Base-by-base conservation (phyloP, 2,329 filamentous ascomycete genomes). In the Zasmidium citrigriseum region DNA sequence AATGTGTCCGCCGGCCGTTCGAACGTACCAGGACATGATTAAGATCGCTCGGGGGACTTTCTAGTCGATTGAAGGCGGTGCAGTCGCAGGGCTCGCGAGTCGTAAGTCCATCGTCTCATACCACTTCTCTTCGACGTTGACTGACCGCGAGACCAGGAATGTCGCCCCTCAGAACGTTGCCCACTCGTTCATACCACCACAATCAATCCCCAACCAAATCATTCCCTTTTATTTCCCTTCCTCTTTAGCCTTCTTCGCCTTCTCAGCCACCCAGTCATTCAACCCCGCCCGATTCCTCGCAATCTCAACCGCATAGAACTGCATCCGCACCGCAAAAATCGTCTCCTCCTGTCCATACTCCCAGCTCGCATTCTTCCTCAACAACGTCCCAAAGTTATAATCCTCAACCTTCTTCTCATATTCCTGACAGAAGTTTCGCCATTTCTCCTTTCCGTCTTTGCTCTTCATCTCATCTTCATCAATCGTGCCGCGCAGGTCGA, bases 391-490 rank as follows among this genome's bases (percentile, higher is more conserved):
- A 76, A 97, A 99, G 81, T 97, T 99, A 82, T 88, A 99, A 77
- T 99, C 96, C 64, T 95, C 89, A n/a, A 99, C 82, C 77, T 85
- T 93, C 77, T 96, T 93, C 79, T 98, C 92, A 75, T 97, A 99
- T 62, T 83, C 81, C 83, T 89, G 93, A 84, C 97, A 89, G 79
- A 97, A 99, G 65, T 89, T 90, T 70, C 95, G 87, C 95, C 95
- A 99, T 73, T 85, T 84, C 78, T 96, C 91, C 82, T 99, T 99
- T 73, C 93, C 93, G 14, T 81, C 78, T 80, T 96, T 96, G 84
- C 91, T 97, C 87, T 99, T 99, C 93, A 99, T 97, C 68, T 90
- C 83, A 67, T 96, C 89, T 79, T 99, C 95, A 73, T 96, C 77
- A 64, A 99, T 88, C 11, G 89, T 89, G 45, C 79, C 86, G 18